Evolutionary conservation across 805 yeast genomes (phyloP).

Genomic region (Saturnispora serradocipensis): DNA sequence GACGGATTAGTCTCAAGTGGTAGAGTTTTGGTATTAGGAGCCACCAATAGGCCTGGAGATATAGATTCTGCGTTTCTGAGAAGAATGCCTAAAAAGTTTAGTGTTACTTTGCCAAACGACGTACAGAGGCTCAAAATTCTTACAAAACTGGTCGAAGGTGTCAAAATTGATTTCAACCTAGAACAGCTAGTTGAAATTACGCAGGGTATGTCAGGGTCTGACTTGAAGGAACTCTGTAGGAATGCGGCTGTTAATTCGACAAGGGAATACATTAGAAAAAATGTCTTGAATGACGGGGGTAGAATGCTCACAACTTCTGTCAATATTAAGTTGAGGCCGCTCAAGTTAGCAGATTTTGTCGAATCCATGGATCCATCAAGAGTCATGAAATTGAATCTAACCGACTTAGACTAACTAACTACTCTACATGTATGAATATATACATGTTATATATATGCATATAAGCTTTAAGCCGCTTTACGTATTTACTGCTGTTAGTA

Average conservation of each 20-base stretch:
- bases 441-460: background rate
- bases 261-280: slow-evolving; percentile 64
- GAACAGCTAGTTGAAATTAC: slow-evolving; percentile 53
- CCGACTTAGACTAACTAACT: slow-evolving; percentile 10
- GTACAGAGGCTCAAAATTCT: slow-evolving; percentile 65
- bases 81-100: slow-evolving; percentile 85
- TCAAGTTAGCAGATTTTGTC: slow-evolving; percentile 55
- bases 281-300: slow-evolving; percentile 34
- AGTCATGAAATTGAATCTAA: slow-evolving; percentile 11
- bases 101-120: slow-evolving; percentile 61
- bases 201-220: slow-evolving; percentile 81
- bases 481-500: background rate
- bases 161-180: slow-evolving; percentile 60
- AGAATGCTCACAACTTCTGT: slow-evolving; percentile 27
- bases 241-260: slow-evolving; percentile 89
- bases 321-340: slow-evolving; percentile 47
- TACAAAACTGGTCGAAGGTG: slow-evolving; percentile 54
- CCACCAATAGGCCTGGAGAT: slow-evolving; percentile 87
- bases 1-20: slow-evolving; percentile 79
- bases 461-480: background rate
- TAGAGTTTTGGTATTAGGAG: slow-evolving; percentile 81
- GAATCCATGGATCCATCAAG: slow-evolving; percentile 23
- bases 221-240: slow-evolving; percentile 81
- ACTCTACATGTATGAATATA: background rate
- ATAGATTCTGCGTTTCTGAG: slow-evolving; percentile 89